phyloP scores from a whole-genome alignment of 441 rosid genomes.

The Jatropha podagrica region DNA sequence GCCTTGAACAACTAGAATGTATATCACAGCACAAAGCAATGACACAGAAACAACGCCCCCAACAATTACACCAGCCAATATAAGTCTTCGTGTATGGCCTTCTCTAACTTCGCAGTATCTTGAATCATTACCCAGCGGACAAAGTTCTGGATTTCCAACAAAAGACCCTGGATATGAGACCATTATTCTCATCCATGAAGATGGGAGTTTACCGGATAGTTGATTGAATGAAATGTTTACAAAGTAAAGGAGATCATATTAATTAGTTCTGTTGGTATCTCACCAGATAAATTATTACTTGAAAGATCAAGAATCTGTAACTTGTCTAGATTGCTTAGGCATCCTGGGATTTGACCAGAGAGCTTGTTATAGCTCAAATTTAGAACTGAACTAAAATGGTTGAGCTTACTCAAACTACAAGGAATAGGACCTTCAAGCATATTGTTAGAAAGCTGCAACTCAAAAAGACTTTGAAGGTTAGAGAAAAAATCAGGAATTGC shows the following conservation, averaged over 20 bases:
- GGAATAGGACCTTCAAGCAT: conserved; percentile 41
- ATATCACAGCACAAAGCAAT: conserved; percentile 32
- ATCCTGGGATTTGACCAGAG: conserved; percentile 42
- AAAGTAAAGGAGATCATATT: conserved; percentile 37
- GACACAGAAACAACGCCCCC: conserved; percentile 31
- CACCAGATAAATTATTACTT: conserved; percentile 37
- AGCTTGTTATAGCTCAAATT: conserved; percentile 39
- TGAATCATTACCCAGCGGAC: conserved; percentile 25
- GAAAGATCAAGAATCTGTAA: conserved; percentile 46
- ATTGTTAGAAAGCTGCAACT: conserved; percentile 39
- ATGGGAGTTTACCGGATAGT: conserved; percentile 36
- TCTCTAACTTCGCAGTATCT: conserved; percentile 16
- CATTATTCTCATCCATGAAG: conserved; percentile 30
- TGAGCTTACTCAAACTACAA: conserved; percentile 36
- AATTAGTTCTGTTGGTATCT: conserved; percentile 38
- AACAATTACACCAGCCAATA: conserved; percentile 34
- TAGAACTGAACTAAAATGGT: conserved; percentile 37
- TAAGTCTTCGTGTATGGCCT: conserved; percentile 20
- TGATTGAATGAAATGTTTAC: conserved; percentile 49
- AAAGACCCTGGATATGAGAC: conserved; percentile 38
- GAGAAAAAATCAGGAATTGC: conserved; percentile 34
- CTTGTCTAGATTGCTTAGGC: conserved; percentile 37
- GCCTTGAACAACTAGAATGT: conserved; percentile 23
- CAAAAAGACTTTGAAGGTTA: conserved; percentile 26
- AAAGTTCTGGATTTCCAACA: conserved; percentile 44